phyloP scores from a whole-genome alignment of 192 early-diverging fungal genomes.

The Coemansia asiatica region DNA sequence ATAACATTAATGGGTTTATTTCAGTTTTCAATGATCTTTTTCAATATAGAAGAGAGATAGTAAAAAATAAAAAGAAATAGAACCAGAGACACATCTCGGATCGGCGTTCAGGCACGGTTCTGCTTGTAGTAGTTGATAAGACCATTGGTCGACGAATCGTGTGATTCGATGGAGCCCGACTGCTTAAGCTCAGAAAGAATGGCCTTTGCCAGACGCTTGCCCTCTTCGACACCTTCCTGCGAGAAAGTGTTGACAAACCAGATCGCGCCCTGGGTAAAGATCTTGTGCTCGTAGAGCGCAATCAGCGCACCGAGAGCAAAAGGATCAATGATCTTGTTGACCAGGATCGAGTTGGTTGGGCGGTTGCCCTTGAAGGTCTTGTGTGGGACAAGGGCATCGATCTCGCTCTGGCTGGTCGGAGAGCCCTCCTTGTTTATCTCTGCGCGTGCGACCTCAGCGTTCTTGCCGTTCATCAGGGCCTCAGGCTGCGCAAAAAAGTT shows the following conservation, averaged over 20 bases:
- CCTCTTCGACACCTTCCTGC: slow-evolving; percentile 95
- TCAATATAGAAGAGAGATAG: background rate
- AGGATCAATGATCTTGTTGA: slow-evolving; percentile 86
- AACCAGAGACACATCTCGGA: background rate
- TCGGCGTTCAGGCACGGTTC: slow-evolving; percentile 26
- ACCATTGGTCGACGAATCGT: slow-evolving; percentile 95
- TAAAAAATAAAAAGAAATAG: background rate
- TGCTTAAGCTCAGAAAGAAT: slow-evolving; percentile 87
- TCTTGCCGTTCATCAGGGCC: slow-evolving; percentile 94
- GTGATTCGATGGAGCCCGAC: slow-evolving; percentile 59
- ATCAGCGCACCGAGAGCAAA: slow-evolving; percentile 88
- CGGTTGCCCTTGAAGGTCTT: slow-evolving; percentile 98
- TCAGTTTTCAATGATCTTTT: too few species aligned
- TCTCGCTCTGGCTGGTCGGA: slow-evolving; percentile 46
- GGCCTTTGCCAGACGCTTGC: slow-evolving; percentile 97
- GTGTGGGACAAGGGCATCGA: slow-evolving; percentile 78
- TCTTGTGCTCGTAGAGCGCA: slow-evolving; percentile 99
- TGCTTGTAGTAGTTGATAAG: slow-evolving; percentile 91
- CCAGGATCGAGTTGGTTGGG: slow-evolving; percentile 95
- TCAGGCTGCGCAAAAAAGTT: slow-evolving; percentile 99
- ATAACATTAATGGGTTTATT: too few species aligned
- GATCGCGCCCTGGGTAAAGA: slow-evolving; percentile 96
- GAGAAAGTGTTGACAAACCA: slow-evolving; percentile 99
- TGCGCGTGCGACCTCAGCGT: slow-evolving; percentile 70
- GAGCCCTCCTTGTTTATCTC: slow-evolving; percentile 72